phyloP scores from a whole-genome alignment of 2,329 filamentous ascomycete species.

The Penicillium sp. region DNA sequence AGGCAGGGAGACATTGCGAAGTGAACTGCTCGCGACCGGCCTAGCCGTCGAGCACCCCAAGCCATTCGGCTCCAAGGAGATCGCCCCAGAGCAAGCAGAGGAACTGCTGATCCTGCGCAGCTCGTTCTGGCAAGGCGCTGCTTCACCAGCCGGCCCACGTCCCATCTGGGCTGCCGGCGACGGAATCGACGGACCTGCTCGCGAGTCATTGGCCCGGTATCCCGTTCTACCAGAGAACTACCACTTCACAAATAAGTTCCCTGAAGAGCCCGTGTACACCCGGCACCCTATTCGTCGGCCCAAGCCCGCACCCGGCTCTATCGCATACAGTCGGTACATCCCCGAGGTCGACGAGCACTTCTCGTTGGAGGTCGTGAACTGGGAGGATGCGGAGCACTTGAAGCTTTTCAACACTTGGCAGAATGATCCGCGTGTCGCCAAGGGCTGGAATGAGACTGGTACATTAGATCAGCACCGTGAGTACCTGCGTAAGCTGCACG shows the following conservation, averaged over 20 bases:
- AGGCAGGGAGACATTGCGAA: conserved; percentile 35
- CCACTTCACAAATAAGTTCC: conserved; percentile 51
- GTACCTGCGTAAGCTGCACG: conserved; percentile 68
- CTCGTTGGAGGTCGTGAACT: conserved; percentile 74
- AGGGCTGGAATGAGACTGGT: conserved; percentile 78
- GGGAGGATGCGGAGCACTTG: conserved; percentile 63
- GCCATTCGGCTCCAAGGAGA: conserved; percentile 21
- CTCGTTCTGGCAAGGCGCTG: conserved; percentile 71
- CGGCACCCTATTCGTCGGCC: conserved; percentile 71
- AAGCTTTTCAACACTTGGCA: conserved; percentile 76
- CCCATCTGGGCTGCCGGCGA: conserved; percentile 61
- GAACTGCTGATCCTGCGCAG: conserved; percentile 53
- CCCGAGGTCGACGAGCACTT: conserved; percentile 75
- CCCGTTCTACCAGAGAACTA: conserved; percentile 34
- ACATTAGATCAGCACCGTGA: conserved; percentile 72
- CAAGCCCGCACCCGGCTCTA: conserved; percentile 69
- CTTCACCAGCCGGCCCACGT: conserved; percentile 65
- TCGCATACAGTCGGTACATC: conserved; percentile 77
- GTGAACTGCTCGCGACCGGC: conserved; percentile 42
- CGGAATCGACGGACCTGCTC: conserved; percentile 27
- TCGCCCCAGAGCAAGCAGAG: conserved; percentile 18
- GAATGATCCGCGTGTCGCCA: conserved; percentile 77
- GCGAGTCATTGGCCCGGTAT: conserved; percentile 26
- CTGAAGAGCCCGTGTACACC: conserved; percentile 54
- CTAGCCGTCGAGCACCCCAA: conserved; percentile 27